Conservation (phyloP, 2,329 filamentous ascomycete genomes). For the Cladophialophora exuberans region DNA sequence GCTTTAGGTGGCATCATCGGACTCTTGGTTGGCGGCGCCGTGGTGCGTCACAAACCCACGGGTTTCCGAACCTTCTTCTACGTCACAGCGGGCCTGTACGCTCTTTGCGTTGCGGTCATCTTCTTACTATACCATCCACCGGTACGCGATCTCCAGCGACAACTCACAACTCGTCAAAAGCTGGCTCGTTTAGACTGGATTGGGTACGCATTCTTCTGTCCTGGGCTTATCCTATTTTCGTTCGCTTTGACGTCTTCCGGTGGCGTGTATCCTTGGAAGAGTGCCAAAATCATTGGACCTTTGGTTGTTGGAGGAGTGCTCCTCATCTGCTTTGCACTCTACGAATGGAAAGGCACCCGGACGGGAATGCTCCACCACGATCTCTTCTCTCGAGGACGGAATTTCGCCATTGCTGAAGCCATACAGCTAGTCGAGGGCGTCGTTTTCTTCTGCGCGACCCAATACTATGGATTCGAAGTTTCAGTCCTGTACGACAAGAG, state of each 20-base stretch:
- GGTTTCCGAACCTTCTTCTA: conserved; percentile 23
- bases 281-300: conserved; percentile 39
- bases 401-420: too few relatives aligned
- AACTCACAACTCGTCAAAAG: conserved; percentile 11
- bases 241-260: conserved; percentile 53
- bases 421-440: conserved; percentile 55
- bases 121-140: conserved; percentile 21
- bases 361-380: conserved; percentile 13
- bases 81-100: conserved; percentile 15
- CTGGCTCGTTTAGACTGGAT: conserved; percentile 21
- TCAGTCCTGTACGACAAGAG: conserved; percentile 15
- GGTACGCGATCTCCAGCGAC: conserved; percentile 14
- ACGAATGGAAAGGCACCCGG: conserved; percentile 37
- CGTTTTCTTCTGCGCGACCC: conserved; percentile 61
- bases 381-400: too few relatives aligned
- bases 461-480: conserved; percentile 14
- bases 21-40: conserved; percentile 14
- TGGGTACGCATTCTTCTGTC: conserved; percentile 8
- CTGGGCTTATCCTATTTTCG: conserved; percentile 47
- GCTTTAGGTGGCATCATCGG: conserved; percentile 3
- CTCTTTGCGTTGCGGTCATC: conserved; percentile 1
- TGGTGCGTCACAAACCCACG: conserved; percentile 6
- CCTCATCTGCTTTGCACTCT: conserved; percentile 42
- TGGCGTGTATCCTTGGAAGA: conserved; percentile 45
- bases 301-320: conserved; percentile 44